phyloP scores from a whole-genome alignment of 805 yeast genomes.

The Zygosaccharomyces rouxii region DNA sequence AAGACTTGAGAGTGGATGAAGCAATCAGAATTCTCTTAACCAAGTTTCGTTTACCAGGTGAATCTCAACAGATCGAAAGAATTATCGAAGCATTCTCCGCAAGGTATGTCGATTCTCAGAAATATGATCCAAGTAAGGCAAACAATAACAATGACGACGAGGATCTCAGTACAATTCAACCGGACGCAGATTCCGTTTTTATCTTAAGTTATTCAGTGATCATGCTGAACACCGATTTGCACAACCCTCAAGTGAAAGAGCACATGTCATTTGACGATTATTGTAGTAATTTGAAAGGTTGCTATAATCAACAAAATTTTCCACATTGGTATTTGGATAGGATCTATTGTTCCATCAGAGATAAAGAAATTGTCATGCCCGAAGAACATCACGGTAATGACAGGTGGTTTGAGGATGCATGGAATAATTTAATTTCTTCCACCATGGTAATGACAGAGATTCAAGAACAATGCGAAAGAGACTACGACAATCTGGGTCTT shows the following conservation, averaged over 20 bases:
- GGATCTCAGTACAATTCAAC: constrained; percentile 49
- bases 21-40: constrained; percentile 79
- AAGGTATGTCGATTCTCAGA: constrained; percentile 66
- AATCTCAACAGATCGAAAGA: constrained; percentile 93
- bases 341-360: constrained; percentile 74
- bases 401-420: constrained; percentile 84
- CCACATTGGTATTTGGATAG: constrained; percentile 80
- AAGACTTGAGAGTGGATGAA: constrained; percentile 81
- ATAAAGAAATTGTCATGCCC: constrained; percentile 92
- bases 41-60: constrained; percentile 91
- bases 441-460: constrained; percentile 36
- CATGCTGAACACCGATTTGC: constrained; percentile 89
- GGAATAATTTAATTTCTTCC: constrained; percentile 62
- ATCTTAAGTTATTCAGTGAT: constrained; percentile 87
- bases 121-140: constrained; percentile 26
- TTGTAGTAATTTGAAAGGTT: constrained; percentile 73
- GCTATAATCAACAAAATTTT: constrained; percentile 70
- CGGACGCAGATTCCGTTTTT: constrained; percentile 83
- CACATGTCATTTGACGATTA: constrained; percentile 89
- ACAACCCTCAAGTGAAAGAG: constrained; percentile 85
- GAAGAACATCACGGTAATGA: constrained; percentile 94
- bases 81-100: constrained; percentile 82
- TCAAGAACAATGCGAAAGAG: constrained; percentile 18
- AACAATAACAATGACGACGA: constrained; percentile 21
- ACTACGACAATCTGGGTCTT: constrained; percentile 19